Conservation (phyloP, 1,284 basidiomycete genomes). For the Apiotrichum montevideense region DNA sequence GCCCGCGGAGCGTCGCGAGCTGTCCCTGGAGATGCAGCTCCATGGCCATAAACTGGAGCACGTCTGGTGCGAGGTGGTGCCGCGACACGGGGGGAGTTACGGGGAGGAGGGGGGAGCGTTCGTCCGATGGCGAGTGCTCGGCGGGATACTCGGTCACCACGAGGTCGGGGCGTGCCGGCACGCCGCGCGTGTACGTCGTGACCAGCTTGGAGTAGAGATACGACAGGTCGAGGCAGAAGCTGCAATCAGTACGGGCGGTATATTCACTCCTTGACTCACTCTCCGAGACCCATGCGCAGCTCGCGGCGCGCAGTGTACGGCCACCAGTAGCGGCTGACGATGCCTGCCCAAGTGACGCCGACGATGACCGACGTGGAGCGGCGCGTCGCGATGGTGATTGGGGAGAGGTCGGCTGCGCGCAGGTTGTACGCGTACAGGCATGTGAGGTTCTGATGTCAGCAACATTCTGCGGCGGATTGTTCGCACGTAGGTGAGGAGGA, state of each 20-base stretch:
- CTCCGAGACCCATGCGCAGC: conserved; percentile 73
- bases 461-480: conserved; percentile 80
- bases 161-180: conserved; percentile 10
- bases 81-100: conserved; percentile 3
- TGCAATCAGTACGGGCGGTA: conserved; percentile 11
- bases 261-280: conserved; percentile 53
- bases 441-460: conserved; percentile 77
- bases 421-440: conserved; percentile 86
- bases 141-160: neutral
- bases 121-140: neutral
- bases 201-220: conserved; percentile 48
- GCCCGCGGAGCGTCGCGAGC: conserved; percentile 70
- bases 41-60: conserved; percentile 86
- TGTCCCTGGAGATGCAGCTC: conserved; percentile 89
- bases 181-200: conserved; percentile 31
- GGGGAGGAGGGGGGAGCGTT: conserved; percentile 11
- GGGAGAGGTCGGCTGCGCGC: conserved; percentile 62
- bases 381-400: conserved; percentile 65
- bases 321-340: conserved; percentile 90
- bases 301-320: conserved; percentile 86
- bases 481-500: conserved; percentile 57
- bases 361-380: conserved; percentile 75
- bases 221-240: conserved; percentile 47
- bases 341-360: conserved; percentile 81
- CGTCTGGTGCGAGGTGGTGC: conserved; percentile 39